Evolutionary conservation across 73 alveolate genomes (phyloP), one percentile per base, ranked within the genome.

Genomic region (Paramecium octaurelia): DNA sequence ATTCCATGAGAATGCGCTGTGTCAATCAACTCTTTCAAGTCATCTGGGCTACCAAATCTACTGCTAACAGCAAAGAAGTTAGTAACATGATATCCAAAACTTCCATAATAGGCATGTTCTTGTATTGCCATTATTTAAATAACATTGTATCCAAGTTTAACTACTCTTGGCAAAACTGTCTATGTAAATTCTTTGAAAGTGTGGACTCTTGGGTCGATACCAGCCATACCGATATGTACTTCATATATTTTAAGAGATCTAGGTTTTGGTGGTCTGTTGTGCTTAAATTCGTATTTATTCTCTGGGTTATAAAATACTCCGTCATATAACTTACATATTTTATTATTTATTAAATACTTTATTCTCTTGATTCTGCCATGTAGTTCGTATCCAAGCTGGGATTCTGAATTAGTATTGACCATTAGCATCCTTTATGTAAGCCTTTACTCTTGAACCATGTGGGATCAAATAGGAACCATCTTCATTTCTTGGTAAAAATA

Each of bases 21-120:
- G 92, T 98, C 99, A 44, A 98, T 93, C 36, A 98, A 85, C 57
- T 92, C 95, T 88, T 97, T 98, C 58, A 98, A 96, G 77, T 98
- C 99, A 60, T 98, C 99, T 4, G 99, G 99, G 8, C 98, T 97
- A 24, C 99, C 99, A 92, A 92, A 96, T 85, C 99, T 85, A 76
- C 97, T 90, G 83, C 97, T 58, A 18, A 96, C 96, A 5, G 99
- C 99, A 73, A 96, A 97, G 90, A 96, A 97, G 93, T 96, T 95
- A 38, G 99, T 98, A 38, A 97, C 99, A 84, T 98, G 99, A 91
- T 97, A 98, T n/a, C 99, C 99, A 85, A 97, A 97, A 21, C 98
- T 93, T 4, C 99, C 99, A 86, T 98, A 98, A 92, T 98, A 96
- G 40, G 99, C 98, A 90, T 98, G 99, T 86, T 98, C 99, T 96